Base-by-base conservation (phyloP, 257 asterid genomes). In the Capsicum pubescens region DNA sequence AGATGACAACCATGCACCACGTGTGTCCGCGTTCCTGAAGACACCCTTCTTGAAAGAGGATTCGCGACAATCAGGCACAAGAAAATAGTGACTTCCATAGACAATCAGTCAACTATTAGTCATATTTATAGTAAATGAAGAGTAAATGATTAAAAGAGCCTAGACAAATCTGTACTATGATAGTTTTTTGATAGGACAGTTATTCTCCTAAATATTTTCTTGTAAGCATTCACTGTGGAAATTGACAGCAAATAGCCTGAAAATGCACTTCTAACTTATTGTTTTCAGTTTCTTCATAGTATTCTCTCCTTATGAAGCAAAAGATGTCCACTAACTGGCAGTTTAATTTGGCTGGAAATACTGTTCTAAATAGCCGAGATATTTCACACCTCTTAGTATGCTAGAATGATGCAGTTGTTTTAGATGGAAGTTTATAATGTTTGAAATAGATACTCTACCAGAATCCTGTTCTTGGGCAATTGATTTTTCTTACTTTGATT, bases 241-340 rank as follows among this genome's bases (percentile, higher is more conserved):
- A 11, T 48, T 72, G 80, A 19, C 80, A 48, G 42, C 7, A 9
- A 72, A 21, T 46, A 10, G 57, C 42, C 59, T 19, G 59, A 46
- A 72, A 48, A 55, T 72, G 80, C 80, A 11, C 17, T n/a, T 72
- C 19, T 3, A 48, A 26, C 39, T 72, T 48, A 19, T 21, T 3
- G 0, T 48, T 19, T 46, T 48, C 57, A 46, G 17, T 72, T 46
- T 71, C 58, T 46, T 46, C 39, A 71, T 71, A 46, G 80, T 71
- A 46, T 46, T 72, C n/a, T 72, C 44, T 21, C 16, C 60, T 72
- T 48, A 11, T 12, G 80, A 72, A 72, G 60, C 60, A 72, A 19
- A 48, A n/a, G 42, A 50, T 72, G 59, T 72, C 59, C 42, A 72
- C 42, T 72, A 48, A 60, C 80, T 71, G n/a, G 42, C 80, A 72